These are phyloP conservation scores for Elymus sibiricus DNA, from an alignment of 176 grass and related monocot species.

Conservation along the genomic window DNA sequence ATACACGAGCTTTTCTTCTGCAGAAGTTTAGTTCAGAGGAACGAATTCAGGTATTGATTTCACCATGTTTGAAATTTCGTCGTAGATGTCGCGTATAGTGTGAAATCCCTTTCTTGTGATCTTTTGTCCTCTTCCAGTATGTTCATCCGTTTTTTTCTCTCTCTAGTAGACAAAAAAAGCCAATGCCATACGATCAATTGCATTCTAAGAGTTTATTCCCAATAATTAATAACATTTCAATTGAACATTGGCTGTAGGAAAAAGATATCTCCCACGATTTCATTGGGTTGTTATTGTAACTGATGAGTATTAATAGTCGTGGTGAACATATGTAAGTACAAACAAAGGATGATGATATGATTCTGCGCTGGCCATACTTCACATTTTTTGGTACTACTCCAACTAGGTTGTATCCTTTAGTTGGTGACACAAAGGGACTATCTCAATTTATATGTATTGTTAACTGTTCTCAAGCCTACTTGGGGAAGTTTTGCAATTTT, in stretches of 20 bases:
- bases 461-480: not conserved
- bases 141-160: not conserved
- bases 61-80: slow-evolving; percentile 9
- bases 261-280: slow-evolving; percentile 24
- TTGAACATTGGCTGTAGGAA: not conserved
- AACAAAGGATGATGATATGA: not conserved
- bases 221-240: not conserved
- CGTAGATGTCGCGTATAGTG: not conserved
- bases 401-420: slow-evolving; percentile 2
- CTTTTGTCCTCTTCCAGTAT: not conserved
- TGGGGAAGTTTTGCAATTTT: not conserved
- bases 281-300: slow-evolving; percentile 4
- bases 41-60: slow-evolving; percentile 64
- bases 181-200: not conserved
- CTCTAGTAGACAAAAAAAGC: not conserved
- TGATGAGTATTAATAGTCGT: not conserved
- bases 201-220: not conserved
- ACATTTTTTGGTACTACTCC: not conserved
- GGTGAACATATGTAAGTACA: slow-evolving; percentile 20
- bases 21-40: slow-evolving; percentile 89
- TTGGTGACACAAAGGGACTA: not conserved
- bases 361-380: slow-evolving; percentile 4
- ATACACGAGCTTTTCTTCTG: slow-evolving; percentile 84
- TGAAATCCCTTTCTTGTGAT: not conserved
- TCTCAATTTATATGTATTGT: not conserved